These are phyloP conservation scores for Canariomyces notabilis DNA, from an alignment of 2,329 filamentous ascomycete genomes.

Conservation along the genomic window DNA sequence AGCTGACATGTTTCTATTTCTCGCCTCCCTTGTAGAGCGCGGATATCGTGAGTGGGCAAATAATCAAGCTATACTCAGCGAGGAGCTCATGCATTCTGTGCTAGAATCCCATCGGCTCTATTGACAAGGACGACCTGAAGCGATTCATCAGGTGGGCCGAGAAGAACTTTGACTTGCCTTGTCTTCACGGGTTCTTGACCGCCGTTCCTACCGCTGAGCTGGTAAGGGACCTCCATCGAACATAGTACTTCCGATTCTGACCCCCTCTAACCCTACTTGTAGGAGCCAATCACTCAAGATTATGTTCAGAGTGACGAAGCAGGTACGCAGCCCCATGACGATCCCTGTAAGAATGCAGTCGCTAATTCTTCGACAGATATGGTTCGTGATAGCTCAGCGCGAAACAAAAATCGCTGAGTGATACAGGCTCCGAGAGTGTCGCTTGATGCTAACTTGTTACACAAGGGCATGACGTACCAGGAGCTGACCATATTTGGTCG, in stretches of 20 bases:
- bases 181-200: conserved; percentile 60
- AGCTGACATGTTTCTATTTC: conserved; percentile 2
- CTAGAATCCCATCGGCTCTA: conserved; percentile 55
- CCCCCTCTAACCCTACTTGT: not conserved
- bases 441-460: not conserved
- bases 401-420: not conserved
- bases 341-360: not conserved
- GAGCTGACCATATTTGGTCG: conserved; percentile 37
- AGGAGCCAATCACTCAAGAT: conserved; percentile 56
- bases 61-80: not conserved
- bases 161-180: conserved; percentile 55
- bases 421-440: not conserved
- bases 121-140: conserved; percentile 63
- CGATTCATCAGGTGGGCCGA: conserved; percentile 64
- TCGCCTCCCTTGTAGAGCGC: conserved; percentile 19
- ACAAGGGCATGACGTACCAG: conserved; percentile 50
- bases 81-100: conserved; percentile 29
- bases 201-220: conserved; percentile 59
- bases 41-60: conserved; percentile 19
- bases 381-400: not conserved
- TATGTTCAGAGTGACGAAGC: conserved; percentile 49
- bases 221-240: not conserved
- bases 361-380: conserved; percentile 5
- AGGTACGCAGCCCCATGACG: conserved; percentile 16
- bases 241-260: not conserved